These are phyloP conservation scores for Mycena vulgaris DNA, from an alignment of 768 basidiomycete species.

Conservation along the genomic window DNA sequence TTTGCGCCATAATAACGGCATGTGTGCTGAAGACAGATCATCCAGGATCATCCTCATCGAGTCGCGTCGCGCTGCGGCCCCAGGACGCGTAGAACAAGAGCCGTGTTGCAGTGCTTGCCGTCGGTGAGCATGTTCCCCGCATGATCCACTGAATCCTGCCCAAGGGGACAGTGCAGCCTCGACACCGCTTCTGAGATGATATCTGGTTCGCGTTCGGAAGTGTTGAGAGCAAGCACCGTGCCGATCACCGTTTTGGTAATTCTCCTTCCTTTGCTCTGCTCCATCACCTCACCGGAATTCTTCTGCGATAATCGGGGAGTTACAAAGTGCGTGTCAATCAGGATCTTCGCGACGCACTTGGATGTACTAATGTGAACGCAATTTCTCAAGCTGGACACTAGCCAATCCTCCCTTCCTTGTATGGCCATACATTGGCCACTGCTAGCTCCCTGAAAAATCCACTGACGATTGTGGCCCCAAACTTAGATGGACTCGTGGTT, in stretches of 20 bases:
- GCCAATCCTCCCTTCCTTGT: no score
- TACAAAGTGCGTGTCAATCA: no score
- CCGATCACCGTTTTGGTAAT: not conserved
- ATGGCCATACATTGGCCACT: no score
- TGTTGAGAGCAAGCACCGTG: not conserved
- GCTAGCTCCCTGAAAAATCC: no score
- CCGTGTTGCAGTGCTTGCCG: slow-evolving; percentile 4
- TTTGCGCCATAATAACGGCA: slow-evolving; percentile 18
- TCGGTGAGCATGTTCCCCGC: slow-evolving; percentile 27
- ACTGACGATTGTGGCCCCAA: slow-evolving; percentile 7
- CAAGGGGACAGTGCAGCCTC: not conserved
- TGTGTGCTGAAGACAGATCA: slow-evolving; percentile 11
- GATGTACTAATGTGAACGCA: no score
- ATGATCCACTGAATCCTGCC: slow-evolving; percentile 30
- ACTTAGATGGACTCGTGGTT: slow-evolving; percentile 4
- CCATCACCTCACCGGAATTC: no score
- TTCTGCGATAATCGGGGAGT: no score
- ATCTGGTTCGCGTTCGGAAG: slow-evolving; percentile 25
- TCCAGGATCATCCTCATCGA: slow-evolving; percentile 1
- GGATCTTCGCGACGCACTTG: no score
- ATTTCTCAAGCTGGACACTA: no score
- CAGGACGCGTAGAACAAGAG: slow-evolving; percentile 8
- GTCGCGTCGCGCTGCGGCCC: slow-evolving; percentile 4
- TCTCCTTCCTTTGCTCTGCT: not conserved
- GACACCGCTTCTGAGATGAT: slow-evolving; percentile 10